These are phyloP conservation scores for Apiospora rasikravindrae DNA, from an alignment of 2,329 filamentous ascomycete species.

Conservation along the genomic window DNA sequence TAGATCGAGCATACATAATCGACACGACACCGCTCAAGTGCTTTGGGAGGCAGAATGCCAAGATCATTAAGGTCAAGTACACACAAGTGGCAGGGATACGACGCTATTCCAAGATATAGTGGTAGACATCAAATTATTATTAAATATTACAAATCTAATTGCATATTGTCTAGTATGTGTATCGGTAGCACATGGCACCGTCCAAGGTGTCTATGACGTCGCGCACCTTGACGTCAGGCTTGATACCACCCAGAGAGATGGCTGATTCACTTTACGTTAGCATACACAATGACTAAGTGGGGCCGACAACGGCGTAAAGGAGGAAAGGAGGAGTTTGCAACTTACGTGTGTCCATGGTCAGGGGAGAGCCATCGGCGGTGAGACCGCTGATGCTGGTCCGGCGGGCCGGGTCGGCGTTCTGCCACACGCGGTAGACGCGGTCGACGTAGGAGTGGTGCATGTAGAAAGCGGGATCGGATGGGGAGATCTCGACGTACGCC, in stretches of 20 bases:
- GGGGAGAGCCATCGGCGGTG: slow-evolving; percentile 12
- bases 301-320: background rate
- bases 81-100: background rate
- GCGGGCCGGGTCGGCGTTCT: slow-evolving; percentile 35
- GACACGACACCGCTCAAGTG: background rate
- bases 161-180: slow-evolving; percentile 17
- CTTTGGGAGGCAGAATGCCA: background rate
- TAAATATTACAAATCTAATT: background rate
- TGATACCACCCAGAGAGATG: slow-evolving; percentile 17
- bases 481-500: slow-evolving; percentile 38
- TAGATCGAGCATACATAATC: too few species aligned
- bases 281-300: slow-evolving; percentile 10
- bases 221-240: slow-evolving; percentile 18
- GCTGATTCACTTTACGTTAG: slow-evolving; percentile 7
- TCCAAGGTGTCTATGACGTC: slow-evolving; percentile 19
- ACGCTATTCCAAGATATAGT: background rate
- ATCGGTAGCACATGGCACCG: slow-evolving; percentile 20
- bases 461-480: slow-evolving; percentile 37
- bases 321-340: too few species aligned
- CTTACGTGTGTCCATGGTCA: slow-evolving; percentile 22
- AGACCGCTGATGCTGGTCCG: slow-evolving; percentile 30
- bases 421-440: slow-evolving; percentile 20
- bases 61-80: background rate
- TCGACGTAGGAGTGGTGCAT: slow-evolving; percentile 21
- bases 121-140: background rate